Conservation (phyloP, 352 stramenopile genomes). For the Pythium aristosporum region DNA sequence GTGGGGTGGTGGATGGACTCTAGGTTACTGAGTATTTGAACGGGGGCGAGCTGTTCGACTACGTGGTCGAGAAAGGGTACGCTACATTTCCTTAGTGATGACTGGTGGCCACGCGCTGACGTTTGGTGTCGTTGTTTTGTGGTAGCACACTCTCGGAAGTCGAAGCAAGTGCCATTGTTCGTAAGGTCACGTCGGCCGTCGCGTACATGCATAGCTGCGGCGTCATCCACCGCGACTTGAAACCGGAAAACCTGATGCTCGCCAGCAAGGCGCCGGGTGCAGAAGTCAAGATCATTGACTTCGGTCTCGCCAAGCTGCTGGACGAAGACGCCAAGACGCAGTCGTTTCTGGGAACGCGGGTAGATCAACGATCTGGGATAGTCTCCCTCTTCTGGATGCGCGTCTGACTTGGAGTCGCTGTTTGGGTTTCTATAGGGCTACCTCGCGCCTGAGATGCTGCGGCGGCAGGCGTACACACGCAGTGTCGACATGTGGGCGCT, state of each 20-base stretch:
- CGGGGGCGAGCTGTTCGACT: constrained; percentile 90
- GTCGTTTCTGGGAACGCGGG: constrained; percentile 80
- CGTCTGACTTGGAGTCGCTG: neutral
- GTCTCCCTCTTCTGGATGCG: neutral
- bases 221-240: constrained; percentile 89
- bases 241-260: constrained; percentile 89
- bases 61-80: constrained; percentile 87
- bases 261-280: constrained; percentile 76
- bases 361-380: constrained; percentile 6
- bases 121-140: neutral
- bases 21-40: constrained; percentile 89
- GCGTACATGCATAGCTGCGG: constrained; percentile 88
- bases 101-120: neutral
- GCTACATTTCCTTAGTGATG: neutral
- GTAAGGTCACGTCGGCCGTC: constrained; percentile 88
- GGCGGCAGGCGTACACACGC: constrained; percentile 96
- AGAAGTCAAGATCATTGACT: constrained; percentile 99
- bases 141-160: constrained; percentile 81
- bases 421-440: constrained; percentile 81
- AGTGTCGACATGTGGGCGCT: constrained; percentile 97
- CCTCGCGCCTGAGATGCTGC: constrained; percentile 98
- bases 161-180: constrained; percentile 83
- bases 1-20: neutral
- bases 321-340: constrained; percentile 78
- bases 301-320: constrained; percentile 96